These are phyloP conservation scores for Penicillium sp. DNA, from an alignment of 2,329 filamentous ascomycete genomes.

Conservation along the genomic window DNA sequence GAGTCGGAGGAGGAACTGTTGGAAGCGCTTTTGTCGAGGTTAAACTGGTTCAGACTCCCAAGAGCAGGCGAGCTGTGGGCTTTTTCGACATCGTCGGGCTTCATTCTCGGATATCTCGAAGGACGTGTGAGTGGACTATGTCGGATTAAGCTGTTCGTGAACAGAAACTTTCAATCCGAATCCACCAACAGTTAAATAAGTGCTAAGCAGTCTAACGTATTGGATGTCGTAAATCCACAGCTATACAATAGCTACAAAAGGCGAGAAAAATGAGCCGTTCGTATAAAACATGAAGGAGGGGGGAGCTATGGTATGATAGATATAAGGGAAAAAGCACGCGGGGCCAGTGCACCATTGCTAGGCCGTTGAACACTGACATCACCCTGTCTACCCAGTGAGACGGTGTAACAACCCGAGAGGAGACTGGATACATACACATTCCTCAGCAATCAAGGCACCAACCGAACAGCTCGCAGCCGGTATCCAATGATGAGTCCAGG, in stretches of 20 bases:
- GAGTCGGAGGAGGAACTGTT: background rate
- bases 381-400: slow-evolving; percentile 4
- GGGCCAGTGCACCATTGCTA: slow-evolving; percentile 6
- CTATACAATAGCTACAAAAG: background rate
- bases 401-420: slow-evolving; percentile 7
- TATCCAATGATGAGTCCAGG: background rate
- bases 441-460: slow-evolving; percentile 13
- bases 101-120: slow-evolving; percentile 12
- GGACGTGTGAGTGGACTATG: background rate
- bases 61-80: slow-evolving; percentile 25
- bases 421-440: slow-evolving; percentile 3
- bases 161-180: background rate
- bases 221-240: background rate
- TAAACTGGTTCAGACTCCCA: slow-evolving; percentile 24
- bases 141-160: background rate
- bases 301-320: slow-evolving; percentile 20
- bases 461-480: background rate
- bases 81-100: slow-evolving; percentile 29
- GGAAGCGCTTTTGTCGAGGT: slow-evolving; percentile 20
- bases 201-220: background rate
- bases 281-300: background rate
- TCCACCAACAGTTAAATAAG: background rate
- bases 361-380: background rate
- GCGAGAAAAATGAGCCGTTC: background rate
- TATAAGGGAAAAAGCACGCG: slow-evolving; percentile 14